Evolutionary conservation across 2,329 filamentous ascomycete species (phyloP).

Genomic region (Trichoderma aggressivum): DNA sequence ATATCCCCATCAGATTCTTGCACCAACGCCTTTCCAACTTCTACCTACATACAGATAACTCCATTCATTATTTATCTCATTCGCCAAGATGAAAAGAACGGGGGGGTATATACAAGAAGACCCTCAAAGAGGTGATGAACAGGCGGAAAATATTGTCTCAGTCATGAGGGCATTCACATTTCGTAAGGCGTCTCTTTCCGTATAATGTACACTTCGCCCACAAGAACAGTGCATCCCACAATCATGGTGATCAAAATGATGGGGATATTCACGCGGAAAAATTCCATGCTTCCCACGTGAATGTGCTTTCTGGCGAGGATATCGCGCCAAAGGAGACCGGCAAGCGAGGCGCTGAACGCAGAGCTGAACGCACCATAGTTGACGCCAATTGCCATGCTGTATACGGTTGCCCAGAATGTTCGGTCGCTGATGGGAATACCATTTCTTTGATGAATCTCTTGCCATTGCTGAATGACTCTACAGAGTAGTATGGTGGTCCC

Average conservation of each 20-base stretch:
- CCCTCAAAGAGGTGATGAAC: background rate
- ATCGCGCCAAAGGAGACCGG: constrained; percentile 69
- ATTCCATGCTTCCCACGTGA: constrained; percentile 59
- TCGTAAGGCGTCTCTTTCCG: constrained; percentile 18
- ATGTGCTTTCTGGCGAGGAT: constrained; percentile 68
- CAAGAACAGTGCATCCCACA: constrained; percentile 58
- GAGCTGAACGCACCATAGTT: constrained; percentile 74
- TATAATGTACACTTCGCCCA: constrained; percentile 61
- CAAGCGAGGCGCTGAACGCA: constrained; percentile 68
- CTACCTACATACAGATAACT: background rate
- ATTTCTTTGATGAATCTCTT: constrained; percentile 51
- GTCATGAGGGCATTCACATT: background rate
- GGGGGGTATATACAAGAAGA: background rate
- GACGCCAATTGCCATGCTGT: constrained; percentile 70
- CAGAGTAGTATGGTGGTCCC: constrained; percentile 71
- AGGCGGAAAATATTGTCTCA: background rate
- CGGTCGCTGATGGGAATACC: constrained; percentile 54
- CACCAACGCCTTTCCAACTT: background rate
- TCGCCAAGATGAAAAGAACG: background rate
- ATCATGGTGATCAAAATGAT: constrained; percentile 69
- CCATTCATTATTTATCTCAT: background rate
- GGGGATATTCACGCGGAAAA: constrained; percentile 65
- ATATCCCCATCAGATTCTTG: background rate
- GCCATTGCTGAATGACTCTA: constrained; percentile 67
- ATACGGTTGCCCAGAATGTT: constrained; percentile 71